Evolutionary conservation across 192 early-diverging fungal species (phyloP).

Genomic region (Gamsiella multidivaricata): DNA sequence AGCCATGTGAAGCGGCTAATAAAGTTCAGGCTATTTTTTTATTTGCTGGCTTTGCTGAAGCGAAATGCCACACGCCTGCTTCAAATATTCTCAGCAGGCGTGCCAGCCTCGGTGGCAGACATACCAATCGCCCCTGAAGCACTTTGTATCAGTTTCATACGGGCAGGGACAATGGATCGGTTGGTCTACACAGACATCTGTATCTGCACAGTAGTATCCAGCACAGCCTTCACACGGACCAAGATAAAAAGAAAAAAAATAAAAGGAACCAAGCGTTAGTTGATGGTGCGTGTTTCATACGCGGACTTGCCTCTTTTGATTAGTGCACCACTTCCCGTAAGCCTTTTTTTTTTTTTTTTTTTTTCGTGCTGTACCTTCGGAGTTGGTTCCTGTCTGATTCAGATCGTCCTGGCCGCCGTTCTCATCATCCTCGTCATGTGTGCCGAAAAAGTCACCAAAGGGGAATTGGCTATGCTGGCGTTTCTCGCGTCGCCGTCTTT

Average conservation of each 20-base stretch:
- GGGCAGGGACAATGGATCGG: conserved; percentile 45
- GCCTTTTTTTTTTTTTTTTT: no score
- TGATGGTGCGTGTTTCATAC: no score
- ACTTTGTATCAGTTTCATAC: conserved; percentile 27
- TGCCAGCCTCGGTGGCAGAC: conserved; percentile 25
- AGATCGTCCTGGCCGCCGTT: neutral
- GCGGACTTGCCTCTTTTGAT: no score
- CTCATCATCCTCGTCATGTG: neutral
- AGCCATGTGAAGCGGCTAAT: neutral
- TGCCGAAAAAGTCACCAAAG: conserved; percentile 36
- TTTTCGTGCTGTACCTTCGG: neutral
- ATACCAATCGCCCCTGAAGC: conserved; percentile 39
- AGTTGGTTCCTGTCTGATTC: neutral
- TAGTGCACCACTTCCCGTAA: no score
- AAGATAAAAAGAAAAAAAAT: conserved; percentile 1
- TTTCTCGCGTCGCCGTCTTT: neutral
- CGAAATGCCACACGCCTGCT: no score
- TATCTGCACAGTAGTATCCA: conserved; percentile 37
- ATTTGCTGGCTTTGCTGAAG: no score
- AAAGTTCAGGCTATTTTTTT: neutral
- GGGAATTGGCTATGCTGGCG: conserved; percentile 3
- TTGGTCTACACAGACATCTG: conserved; percentile 30
- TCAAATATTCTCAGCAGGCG: neutral
- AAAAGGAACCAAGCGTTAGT: neutral
- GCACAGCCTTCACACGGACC: conserved; percentile 9